These are phyloP conservation scores for Coemansia sp. DNA, from an alignment of 192 early-diverging fungal species.

Conservation along the genomic window DNA sequence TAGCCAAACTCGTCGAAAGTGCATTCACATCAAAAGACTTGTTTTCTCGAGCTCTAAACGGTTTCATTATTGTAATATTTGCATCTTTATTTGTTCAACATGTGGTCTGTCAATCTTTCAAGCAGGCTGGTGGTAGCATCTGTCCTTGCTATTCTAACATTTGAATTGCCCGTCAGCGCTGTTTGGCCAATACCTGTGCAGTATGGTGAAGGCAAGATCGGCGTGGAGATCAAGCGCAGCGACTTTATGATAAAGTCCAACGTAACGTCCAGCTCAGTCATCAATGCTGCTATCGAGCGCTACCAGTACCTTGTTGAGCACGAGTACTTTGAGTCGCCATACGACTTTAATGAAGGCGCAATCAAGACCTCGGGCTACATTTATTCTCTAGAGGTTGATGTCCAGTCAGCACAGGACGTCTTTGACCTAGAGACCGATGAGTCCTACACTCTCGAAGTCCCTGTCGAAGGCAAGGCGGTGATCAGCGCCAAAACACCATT, in stretches of 20 bases:
- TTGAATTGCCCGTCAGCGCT: not conserved
- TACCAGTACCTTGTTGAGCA: conserved; percentile 57
- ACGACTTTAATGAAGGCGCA: conserved; percentile 42
- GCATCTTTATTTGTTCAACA: conserved; percentile 6
- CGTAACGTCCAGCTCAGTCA: conserved; percentile 56
- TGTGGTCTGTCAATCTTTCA: conserved; percentile 1
- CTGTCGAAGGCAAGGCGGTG: conserved; percentile 50
- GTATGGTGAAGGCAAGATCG: conserved; percentile 41
- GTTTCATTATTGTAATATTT: not conserved
- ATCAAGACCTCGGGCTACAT: conserved; percentile 40
- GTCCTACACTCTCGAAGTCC: conserved; percentile 65
- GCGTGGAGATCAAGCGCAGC: conserved; percentile 55
- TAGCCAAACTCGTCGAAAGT: too few relatives aligned
- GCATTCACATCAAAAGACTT: too few relatives aligned
- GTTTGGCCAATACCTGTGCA: conserved; percentile 42
- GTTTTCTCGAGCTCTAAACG: too few relatives aligned
- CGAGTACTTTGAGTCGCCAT: conserved; percentile 56
- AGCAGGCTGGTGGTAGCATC: not conserved
- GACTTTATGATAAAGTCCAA: conserved; percentile 60
- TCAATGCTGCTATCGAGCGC: conserved; percentile 56
- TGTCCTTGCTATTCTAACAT: not conserved
- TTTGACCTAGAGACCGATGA: conserved; percentile 64
- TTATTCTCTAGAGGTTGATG: conserved; percentile 42
- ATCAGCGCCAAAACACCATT: conserved; percentile 60
- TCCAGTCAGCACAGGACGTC: conserved; percentile 50